phyloP scores from a whole-genome alignment of 768 basidiomycete species.

The Boletus pseudopeckii region DNA sequence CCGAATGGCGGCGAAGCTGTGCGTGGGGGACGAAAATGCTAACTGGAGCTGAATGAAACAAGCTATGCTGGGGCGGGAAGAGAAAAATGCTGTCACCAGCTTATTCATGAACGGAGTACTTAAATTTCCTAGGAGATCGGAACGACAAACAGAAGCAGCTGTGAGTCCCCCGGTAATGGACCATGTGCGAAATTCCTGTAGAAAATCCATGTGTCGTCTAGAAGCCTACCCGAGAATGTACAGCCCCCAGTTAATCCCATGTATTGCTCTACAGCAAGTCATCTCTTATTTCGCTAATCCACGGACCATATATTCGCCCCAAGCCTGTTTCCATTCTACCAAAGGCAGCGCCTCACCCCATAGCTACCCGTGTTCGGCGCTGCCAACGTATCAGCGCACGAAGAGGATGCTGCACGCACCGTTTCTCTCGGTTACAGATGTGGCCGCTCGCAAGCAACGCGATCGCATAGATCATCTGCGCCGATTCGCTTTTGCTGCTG shows the following conservation, averaged over 20 bases:
- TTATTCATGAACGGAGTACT: background rate
- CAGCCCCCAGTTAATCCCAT: background rate
- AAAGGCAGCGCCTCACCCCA: background rate
- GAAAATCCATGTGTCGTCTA: background rate
- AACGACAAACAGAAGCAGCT: background rate
- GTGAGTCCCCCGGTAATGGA: background rate
- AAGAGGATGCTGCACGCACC: conserved; percentile 6
- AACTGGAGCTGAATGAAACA: background rate
- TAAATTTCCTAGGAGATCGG: too few relatives aligned
- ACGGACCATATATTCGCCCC: too few relatives aligned
- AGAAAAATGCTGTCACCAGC: background rate
- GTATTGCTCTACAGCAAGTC: conserved; percentile 15
- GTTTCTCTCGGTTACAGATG: conserved; percentile 1
- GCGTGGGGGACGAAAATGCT: background rate
- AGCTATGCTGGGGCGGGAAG: background rate
- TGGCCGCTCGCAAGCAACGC: conserved; percentile 22
- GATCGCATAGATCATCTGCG: conserved; percentile 23
- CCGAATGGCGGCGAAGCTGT: background rate
- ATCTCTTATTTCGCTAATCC: too few relatives aligned
- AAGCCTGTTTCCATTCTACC: background rate
- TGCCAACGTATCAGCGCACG: background rate
- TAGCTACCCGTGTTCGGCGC: conserved; percentile 2
- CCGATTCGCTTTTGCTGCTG: background rate
- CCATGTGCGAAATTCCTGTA: background rate
- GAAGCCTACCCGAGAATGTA: background rate